Evolutionary conservation across 768 basidiomycete genomes (phyloP), one percentile per base, ranked within the genome.

Genomic region (Pholiota conissans): DNA sequence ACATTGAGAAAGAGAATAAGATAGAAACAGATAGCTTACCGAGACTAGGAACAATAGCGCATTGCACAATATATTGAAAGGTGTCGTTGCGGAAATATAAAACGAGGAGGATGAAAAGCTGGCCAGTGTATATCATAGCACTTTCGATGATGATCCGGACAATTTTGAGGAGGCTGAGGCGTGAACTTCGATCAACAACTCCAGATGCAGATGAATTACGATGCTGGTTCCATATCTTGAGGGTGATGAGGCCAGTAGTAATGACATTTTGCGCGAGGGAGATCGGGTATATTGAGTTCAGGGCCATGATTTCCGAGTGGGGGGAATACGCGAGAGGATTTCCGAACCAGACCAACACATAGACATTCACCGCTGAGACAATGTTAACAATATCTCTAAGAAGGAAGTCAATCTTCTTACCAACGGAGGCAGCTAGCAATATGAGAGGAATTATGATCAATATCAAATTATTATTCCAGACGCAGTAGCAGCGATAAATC

Each of bases 141-240:
- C 66, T 67, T 49, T 69, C 68, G 30, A 69, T 50, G 26, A 69
- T 61, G 28, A 68, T 66, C 1, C 63, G 58, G 0, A 62, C 28
- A 4, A 65, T 52, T 20, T 42, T 55, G 20, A 67, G 51, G 4
- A 68, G 55, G 24, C 55, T 59, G 2, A 61, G 49, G 16, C 34
- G 29, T 4, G 60, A 59, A 27, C 54, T 49, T 22, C 45, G 42
- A 42, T 62, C 61, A 4, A 65, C 39, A 3, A 66, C 57, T 11
- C 69, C 68, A 3, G 63, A 59, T 6, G 61, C 57, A 9, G 27
- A 27, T 1, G 71, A 72, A 2, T 29, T 54, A 11, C 65, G 61
- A 37, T 72, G 66, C 47, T 72, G 71, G 10, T 42, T 52, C 65
- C 63, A 66, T 5, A 72, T 67, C 46, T 66, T 69, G 57, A 65